Percentiles rank a stretch among this genome's conserved stretches.
Conservation (phyloP, 73 alveolate species). For the Uronychia setigera region DNA sequence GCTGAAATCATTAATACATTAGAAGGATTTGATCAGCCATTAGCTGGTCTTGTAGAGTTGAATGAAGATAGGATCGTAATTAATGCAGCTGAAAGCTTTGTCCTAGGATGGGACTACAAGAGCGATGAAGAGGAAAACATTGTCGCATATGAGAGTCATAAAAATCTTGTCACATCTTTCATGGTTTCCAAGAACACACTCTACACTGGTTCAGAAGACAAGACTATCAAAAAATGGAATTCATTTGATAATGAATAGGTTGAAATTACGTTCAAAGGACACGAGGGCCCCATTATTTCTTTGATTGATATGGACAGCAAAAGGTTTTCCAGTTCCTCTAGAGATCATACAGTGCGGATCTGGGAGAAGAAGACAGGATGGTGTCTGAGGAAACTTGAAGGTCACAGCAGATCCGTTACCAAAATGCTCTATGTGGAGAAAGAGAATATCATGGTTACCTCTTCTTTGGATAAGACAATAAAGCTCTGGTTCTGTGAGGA, state of each 20-base stretch:
- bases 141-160: background rate
- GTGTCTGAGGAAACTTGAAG: constrained; percentile 41
- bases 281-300: background rate
- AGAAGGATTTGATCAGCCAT: constrained; percentile 55
- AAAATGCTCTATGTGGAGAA: background rate
- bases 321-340: background rate
- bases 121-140: background rate
- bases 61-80: constrained; percentile 1
- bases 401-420: constrained; percentile 30
- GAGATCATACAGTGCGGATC: constrained; percentile 52
- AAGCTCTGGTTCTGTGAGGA: background rate
- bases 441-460: background rate
- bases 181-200: background rate
- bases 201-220: background rate
- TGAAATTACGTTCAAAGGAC: background rate
- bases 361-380: constrained; percentile 62
- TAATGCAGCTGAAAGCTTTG: constrained; percentile 4
- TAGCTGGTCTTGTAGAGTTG: constrained; percentile 13
- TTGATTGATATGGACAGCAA: background rate
- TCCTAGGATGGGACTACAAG: constrained; percentile 13
- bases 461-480: background rate
- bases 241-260: background rate
- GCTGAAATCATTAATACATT: constrained; percentile 51
- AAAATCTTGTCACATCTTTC: background rate
- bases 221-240: background rate